phyloP scores from a whole-genome alignment of 1,139 yeast species.

The Debaryomyces robertsiae region DNA sequence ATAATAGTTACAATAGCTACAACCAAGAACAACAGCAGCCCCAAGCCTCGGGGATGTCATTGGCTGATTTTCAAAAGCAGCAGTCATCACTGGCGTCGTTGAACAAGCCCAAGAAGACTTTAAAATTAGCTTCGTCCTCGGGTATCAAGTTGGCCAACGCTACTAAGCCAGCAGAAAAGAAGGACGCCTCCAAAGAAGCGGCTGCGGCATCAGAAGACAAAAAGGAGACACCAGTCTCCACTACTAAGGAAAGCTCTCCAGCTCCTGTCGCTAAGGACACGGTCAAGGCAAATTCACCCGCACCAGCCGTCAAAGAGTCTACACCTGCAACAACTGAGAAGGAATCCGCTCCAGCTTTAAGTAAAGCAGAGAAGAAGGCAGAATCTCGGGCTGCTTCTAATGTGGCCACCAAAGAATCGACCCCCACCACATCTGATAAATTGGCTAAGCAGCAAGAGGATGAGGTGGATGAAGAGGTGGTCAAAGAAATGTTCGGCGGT shows the following conservation, averaged over 20 bases:
- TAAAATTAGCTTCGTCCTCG: conserved; percentile 66
- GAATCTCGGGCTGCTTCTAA: conserved; percentile 17
- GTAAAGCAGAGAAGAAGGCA: conserved; percentile 7
- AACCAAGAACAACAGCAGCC: conserved; percentile 23
- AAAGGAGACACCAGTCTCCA: conserved; percentile 20
- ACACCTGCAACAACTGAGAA: conserved; percentile 17
- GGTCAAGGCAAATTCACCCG: conserved; percentile 15
- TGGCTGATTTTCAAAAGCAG: conserved; percentile 85
- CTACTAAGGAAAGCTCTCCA: conserved; percentile 13
- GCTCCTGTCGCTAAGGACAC: too few relatives aligned
- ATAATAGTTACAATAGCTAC: conserved; percentile 25
- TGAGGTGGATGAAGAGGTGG: conserved; percentile 82
- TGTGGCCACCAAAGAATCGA: conserved; percentile 19
- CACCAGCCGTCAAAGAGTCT: conserved; percentile 13
- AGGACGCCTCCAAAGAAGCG: conserved; percentile 23
- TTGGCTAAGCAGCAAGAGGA: conserved; percentile 78
- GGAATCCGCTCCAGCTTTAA: conserved; percentile 18
- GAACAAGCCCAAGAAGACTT: conserved; percentile 60
- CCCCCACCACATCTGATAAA: conserved; percentile 47
- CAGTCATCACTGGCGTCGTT: conserved; percentile 46
- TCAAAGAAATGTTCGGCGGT: conserved; percentile 92
- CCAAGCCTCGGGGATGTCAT: conserved; percentile 65
- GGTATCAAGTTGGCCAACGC: conserved; percentile 70
- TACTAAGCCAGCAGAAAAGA: conserved; percentile 41
- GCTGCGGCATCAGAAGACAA: conserved; percentile 5